These are phyloP conservation scores for Ogataea neopini DNA, from an alignment of 805 yeast genomes.

Conservation along the genomic window DNA sequence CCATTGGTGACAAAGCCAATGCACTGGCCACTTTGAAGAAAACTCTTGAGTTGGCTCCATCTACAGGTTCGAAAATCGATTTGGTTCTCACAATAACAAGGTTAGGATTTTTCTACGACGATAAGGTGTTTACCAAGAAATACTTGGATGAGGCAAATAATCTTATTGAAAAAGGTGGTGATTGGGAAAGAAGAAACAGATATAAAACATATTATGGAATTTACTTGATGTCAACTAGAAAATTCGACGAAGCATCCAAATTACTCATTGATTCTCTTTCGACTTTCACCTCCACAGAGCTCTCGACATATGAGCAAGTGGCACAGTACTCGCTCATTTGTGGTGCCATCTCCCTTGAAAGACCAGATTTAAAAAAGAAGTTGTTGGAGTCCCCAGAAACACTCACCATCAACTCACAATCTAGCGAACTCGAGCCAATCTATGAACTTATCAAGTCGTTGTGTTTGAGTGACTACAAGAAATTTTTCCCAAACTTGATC, in stretches of 20 bases:
- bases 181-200: constrained; percentile 97
- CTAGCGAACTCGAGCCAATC: constrained; percentile 75
- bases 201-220: constrained; percentile 90
- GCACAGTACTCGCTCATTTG: constrained; percentile 85
- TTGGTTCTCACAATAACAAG: constrained; percentile 78
- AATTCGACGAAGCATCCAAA: constrained; percentile 82
- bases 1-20: constrained; percentile 75
- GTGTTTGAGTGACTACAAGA: constrained; percentile 83
- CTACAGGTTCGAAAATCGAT: constrained; percentile 90
- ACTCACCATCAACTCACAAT: constrained; percentile 71
- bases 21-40: constrained; percentile 67
- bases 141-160: constrained; percentile 71
- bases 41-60: constrained; percentile 77
- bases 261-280: constrained; percentile 88
- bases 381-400: constrained; percentile 94
- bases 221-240: constrained; percentile 78
- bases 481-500: constrained; percentile 74
- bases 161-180: constrained; percentile 94
- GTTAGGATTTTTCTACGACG: constrained; percentile 86
- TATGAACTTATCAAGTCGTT: constrained; percentile 80
- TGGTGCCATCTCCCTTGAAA: constrained; percentile 80
- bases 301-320: constrained; percentile 84
- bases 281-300: constrained; percentile 91
- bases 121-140: constrained; percentile 65
- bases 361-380: constrained; percentile 81